Evolutionary conservation across 2,329 filamentous ascomycete genomes (phyloP).

Genomic region (Pseudogymnoascus sp.): DNA sequence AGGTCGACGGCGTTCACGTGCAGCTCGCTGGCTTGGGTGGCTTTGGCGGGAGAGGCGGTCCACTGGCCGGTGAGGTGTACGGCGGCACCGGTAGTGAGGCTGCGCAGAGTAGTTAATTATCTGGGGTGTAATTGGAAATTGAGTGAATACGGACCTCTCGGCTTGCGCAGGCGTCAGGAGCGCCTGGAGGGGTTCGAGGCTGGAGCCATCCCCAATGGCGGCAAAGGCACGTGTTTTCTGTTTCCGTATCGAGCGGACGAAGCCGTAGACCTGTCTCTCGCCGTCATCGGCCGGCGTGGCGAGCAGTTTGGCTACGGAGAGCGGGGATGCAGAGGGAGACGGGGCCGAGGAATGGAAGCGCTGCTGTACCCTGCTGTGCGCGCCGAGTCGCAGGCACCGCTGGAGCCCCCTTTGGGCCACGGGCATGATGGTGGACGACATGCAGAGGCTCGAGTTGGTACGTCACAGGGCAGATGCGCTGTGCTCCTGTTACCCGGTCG

Average conservation of each 20-base stretch:
- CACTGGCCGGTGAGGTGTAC: slow-evolving; percentile 72
- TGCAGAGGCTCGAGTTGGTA: slow-evolving; percentile 2
- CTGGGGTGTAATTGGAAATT: background rate
- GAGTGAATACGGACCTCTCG: slow-evolving; percentile 18
- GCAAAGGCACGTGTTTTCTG: slow-evolving; percentile 82
- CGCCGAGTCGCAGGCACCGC: slow-evolving; percentile 2
- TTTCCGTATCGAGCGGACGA: slow-evolving; percentile 74
- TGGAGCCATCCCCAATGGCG: slow-evolving; percentile 80
- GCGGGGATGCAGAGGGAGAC: slow-evolving; percentile 29
- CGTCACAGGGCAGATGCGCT: slow-evolving; percentile 5
- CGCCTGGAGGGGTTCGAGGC: slow-evolving; percentile 63
- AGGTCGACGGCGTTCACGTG: slow-evolving; percentile 62
- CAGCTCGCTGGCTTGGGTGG: slow-evolving; percentile 70
- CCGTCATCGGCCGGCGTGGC: slow-evolving; percentile 39
- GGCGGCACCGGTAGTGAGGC: slow-evolving; percentile 73
- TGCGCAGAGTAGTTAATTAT: slow-evolving; percentile 31
- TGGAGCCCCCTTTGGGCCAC: slow-evolving; percentile 9
- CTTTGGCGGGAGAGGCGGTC: slow-evolving; percentile 58
- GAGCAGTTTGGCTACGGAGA: slow-evolving; percentile 48
- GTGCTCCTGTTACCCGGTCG: background rate
- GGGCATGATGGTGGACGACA: slow-evolving; percentile 4
- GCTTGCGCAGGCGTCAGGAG: slow-evolving; percentile 24
- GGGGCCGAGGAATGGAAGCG: slow-evolving; percentile 22
- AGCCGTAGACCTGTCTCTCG: slow-evolving; percentile 62
- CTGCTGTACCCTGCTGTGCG: slow-evolving; percentile 9